phyloP scores from a whole-genome alignment of 73 alveolate genomes.

The Symbiodinium pilosum region DNA sequence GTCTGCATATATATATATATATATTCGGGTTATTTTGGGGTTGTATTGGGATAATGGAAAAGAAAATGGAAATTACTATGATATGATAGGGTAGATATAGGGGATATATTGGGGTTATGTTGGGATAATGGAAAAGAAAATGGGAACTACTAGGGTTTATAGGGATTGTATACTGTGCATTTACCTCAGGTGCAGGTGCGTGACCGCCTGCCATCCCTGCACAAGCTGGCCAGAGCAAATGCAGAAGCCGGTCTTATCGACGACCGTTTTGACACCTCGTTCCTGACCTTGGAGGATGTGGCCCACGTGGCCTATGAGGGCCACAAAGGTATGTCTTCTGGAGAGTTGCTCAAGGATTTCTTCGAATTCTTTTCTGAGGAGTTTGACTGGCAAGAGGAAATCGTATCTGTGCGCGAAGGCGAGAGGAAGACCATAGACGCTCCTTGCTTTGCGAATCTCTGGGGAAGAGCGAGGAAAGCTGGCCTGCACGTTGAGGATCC shows the following conservation, averaged over 20 bases:
- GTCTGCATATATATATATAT: too few relatives aligned
- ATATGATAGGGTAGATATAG: too few relatives aligned
- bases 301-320: neutral
- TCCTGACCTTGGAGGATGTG: slow-evolving; percentile 17
- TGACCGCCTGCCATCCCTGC: slow-evolving; percentile 55
- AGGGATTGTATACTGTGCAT: too few relatives aligned
- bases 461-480: slow-evolving; percentile 46
- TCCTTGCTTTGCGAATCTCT: slow-evolving; percentile 18
- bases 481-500: slow-evolving; percentile 84
- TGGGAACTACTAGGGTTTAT: too few relatives aligned
- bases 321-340: neutral
- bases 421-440: slow-evolving; percentile 1
- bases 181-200: slow-evolving; percentile 41
- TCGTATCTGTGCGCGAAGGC: slow-evolving; percentile 67
- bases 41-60: too few relatives aligned
- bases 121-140: too few relatives aligned
- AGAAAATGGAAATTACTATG: too few relatives aligned
- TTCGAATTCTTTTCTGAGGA: slow-evolving; percentile 27
- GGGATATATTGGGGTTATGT: too few relatives aligned
- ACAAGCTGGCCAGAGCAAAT: neutral
- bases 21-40: too few relatives aligned
- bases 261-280: slow-evolving; percentile 42
- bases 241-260: neutral
- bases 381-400: slow-evolving; percentile 47
- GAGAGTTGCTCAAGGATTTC: slow-evolving; percentile 29